These are phyloP conservation scores for Paraurostyla sp. DNA, from an alignment of 73 alveolate genomes.

Conservation along the genomic window DNA sequence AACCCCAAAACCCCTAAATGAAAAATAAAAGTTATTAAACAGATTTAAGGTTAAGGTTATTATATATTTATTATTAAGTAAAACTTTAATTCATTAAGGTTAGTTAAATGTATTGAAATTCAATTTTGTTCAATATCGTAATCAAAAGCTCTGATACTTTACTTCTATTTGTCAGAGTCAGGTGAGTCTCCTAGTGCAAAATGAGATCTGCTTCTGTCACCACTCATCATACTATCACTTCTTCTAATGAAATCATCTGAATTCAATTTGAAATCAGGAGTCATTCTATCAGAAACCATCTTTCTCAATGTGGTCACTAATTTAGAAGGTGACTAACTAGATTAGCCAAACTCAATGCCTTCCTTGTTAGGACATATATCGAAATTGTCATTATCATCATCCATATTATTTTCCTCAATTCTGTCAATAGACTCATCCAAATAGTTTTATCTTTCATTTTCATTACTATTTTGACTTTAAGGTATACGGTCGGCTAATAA, in stretches of 20 bases:
- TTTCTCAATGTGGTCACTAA: background rate
- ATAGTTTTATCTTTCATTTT: background rate
- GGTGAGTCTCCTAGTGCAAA: no score
- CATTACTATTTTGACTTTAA: constrained; percentile 9
- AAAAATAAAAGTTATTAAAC: no score
- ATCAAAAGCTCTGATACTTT: no score
- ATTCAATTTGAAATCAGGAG: constrained; percentile 26
- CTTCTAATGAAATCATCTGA: constrained; percentile 2
- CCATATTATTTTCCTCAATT: constrained; percentile 20
- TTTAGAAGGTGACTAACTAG: constrained; percentile 1
- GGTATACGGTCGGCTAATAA: background rate
- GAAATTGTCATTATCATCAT: constrained; percentile 31
- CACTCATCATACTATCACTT: no score
- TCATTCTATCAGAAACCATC: constrained; percentile 46
- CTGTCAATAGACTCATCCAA: constrained; percentile 30
- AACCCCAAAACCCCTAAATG: no score
- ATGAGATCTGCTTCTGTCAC: no score
- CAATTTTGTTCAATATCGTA: no score
- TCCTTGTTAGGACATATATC: constrained; percentile 18
- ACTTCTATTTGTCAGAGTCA: no score
- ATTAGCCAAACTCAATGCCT: constrained; percentile 16
- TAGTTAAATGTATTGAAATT: no score
- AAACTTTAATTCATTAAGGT: no score
- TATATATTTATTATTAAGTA: no score
- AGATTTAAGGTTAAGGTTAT: no score